Percentiles rank a stretch among this genome's conserved stretches.
Conservation (phyloP, 2,329 filamentous ascomycete genomes). For the Hypoxylon sp. region DNA sequence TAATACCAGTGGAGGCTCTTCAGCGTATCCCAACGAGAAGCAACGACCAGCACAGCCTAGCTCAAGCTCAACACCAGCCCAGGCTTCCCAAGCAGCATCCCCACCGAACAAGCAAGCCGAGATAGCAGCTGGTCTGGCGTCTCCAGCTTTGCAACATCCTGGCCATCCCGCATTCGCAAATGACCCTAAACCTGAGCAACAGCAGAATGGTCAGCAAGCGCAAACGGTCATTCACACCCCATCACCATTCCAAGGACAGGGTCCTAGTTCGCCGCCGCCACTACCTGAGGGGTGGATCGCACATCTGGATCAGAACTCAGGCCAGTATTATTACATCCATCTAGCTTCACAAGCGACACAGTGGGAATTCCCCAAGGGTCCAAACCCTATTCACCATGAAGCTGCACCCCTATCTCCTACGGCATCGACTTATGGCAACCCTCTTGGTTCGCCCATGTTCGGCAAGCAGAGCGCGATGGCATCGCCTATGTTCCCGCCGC, state of each 20-base stretch:
- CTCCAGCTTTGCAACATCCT: constrained; percentile 63
- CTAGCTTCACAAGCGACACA: constrained; percentile 94
- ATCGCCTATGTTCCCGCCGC: constrained; percentile 84
- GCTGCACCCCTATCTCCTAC: constrained; percentile 84
- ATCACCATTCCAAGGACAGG: constrained; percentile 54
- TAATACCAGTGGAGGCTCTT: constrained; percentile 55
- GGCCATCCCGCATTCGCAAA: constrained; percentile 93
- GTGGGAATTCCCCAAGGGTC: constrained; percentile 98
- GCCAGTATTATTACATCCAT: constrained; percentile 99
- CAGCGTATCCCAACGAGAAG: constrained; percentile 83
- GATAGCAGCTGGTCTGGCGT: constrained; percentile 50
- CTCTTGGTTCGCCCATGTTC: constrained; percentile 73
- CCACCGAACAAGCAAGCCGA: constrained; percentile 46
- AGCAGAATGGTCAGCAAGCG: constrained; percentile 57
- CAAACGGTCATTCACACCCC: constrained; percentile 53
- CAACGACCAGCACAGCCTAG: constrained; percentile 56
- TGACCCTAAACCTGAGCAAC: constrained; percentile 66
- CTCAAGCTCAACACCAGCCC: constrained; percentile 42
- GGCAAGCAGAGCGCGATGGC: constrained; percentile 73
- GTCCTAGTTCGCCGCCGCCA: constrained; percentile 86
- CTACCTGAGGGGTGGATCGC: constrained; percentile 98
- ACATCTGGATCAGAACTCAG: constrained; percentile 92
- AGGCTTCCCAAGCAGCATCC: constrained; percentile 42
- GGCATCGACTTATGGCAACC: constrained; percentile 78
- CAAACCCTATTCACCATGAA: constrained; percentile 86